Evolutionary conservation across 805 yeast species (phyloP), one percentile per base, ranked within the genome.

Genomic region (Metschnikowia colocasiae): DNA sequence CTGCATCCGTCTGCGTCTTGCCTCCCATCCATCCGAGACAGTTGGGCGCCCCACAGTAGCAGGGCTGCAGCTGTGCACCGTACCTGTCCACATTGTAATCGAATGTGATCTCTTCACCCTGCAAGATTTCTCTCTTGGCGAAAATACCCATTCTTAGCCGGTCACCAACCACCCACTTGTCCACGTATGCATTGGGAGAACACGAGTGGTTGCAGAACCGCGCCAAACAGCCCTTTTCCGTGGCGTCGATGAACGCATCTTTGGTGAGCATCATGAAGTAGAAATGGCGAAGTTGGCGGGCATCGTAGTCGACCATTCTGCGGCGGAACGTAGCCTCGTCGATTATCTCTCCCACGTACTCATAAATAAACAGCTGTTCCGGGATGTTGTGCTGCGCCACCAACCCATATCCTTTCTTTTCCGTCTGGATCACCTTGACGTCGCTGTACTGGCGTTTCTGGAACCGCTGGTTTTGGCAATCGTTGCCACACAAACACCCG

Each of bases 1-100:
- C 92, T 27, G 92, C 87, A 56, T 90, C 96, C 1, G 98, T 90
- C 69, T 94, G 99, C 2, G 96, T 92, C 65, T 90, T 91, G 41
- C 99, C 99, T 54, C 98, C 99, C 73, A 92, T 80, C 55, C 85
- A 84, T 29, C 97, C 96, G 36, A 89, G 76, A 76, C 99, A 92
- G 65, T 89, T 91, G 25, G 85, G 75, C 54, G 90, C 95, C 3
- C 95, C 97, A 70, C 99, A 92, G 66, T 86, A 87, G 68, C 99
- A 92, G 27, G 87, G 85, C 68, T 94, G 98, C 12, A 95, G 89
- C 49, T 83, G 84, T 1, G 97, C 95, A 26, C 99, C 99, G 63
- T 91, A 92, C 53, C 98, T 75, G 66, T 92, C 99, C 29, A 94
- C 98, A 59, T 92, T 92, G 65, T 92, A 92, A 61, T 86, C 91